These are phyloP conservation scores for Platanus orientalis DNA, from an alignment of 164 flowering plant genomes.

Conservation along the genomic window DNA sequence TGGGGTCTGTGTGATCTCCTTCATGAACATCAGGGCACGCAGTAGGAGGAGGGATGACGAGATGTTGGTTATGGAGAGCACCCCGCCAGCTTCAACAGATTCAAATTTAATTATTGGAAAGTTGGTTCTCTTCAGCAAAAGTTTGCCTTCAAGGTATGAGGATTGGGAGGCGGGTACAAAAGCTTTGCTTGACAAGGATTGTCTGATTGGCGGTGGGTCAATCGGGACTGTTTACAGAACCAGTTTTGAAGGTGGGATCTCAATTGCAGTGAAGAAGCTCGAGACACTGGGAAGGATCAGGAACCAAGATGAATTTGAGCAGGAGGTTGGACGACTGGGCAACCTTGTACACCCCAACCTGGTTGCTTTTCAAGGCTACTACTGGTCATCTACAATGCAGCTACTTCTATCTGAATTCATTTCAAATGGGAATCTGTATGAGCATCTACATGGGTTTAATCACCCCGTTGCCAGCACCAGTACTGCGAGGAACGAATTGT, in stretches of 20 bases:
- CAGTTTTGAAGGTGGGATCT: conserved; percentile 79
- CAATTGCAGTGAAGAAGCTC: conserved; percentile 93
- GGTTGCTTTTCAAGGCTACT: conserved; percentile 83
- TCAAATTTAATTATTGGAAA: conserved; percentile 84
- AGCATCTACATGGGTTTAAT: conserved; percentile 63
- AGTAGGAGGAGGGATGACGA: conserved; percentile 42
- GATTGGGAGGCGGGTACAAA: conserved; percentile 97
- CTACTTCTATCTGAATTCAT: conserved; percentile 75
- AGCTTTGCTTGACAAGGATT: conserved; percentile 88
- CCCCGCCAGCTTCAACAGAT: conserved; percentile 70
- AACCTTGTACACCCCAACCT: conserved; percentile 68
- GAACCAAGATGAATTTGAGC: conserved; percentile 97
- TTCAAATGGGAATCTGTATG: conserved; percentile 73
- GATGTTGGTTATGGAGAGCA: conserved; percentile 52
- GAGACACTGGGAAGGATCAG: conserved; percentile 82
- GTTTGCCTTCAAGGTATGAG: conserved; percentile 84
- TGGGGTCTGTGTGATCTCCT: conserved; percentile 68
- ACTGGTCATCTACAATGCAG: conserved; percentile 89
- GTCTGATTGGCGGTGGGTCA: conserved; percentile 79
- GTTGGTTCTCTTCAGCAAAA: conserved; percentile 90
- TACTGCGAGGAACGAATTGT: conserved; percentile 42
- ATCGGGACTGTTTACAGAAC: conserved; percentile 86
- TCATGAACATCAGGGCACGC: conserved; percentile 66
- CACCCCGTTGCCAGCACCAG: conserved; percentile 62
- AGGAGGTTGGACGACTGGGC: conserved; percentile 81